Base-by-base conservation (phyloP, 1,139 yeast genomes). In the Scheffersomyces illinoinensis region DNA sequence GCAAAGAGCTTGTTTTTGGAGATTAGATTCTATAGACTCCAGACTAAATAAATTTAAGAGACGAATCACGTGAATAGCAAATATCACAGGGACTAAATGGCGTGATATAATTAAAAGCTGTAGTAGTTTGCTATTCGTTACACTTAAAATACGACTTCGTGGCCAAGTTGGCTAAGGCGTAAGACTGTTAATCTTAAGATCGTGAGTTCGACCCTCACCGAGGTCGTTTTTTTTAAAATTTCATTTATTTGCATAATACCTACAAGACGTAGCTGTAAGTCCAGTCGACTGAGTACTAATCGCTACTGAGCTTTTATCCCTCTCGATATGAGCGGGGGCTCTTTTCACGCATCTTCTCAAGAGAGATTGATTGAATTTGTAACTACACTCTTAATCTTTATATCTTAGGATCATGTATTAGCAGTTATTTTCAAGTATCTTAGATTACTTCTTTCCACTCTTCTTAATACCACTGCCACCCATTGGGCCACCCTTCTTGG, bases 381-480 rank as follows among this genome's bases (percentile, higher is more conserved):
- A 12, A 17, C 43, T 33, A 33, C 43, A 12, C 43, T 33, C 2
- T 24, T 24, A 24, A 24, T 24, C 33, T 24, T 33, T 10, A 33
- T 33, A 33, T 33, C 12, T 33, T 14, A 33, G 43, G 43, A 33
- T 33, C 43, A 17, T 33, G 43, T 33, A 33, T 33, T 33, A 26
- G 23, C 46, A 51, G 23, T 24, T 17, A 17, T 51, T 5, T 51
- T 33, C 21, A 14, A 18, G 14, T n/a, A 14, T 18, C 18, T 19
- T 17, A 23, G 23, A 20, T 70, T 77, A 84, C 75, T 86, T 86
- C 83, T 86, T 86, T 62, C 86, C 88, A 68, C 89, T 89, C 87
- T 93, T 93, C 85, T 93, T 93, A 80, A 93, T 93, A 62, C 98
- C 98, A 58, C 97, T 97, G 61, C 97, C 93, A 58, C 88, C 87